Conservation (phyloP, 257 asterid genomes). For the Asclepias syriaca region DNA sequence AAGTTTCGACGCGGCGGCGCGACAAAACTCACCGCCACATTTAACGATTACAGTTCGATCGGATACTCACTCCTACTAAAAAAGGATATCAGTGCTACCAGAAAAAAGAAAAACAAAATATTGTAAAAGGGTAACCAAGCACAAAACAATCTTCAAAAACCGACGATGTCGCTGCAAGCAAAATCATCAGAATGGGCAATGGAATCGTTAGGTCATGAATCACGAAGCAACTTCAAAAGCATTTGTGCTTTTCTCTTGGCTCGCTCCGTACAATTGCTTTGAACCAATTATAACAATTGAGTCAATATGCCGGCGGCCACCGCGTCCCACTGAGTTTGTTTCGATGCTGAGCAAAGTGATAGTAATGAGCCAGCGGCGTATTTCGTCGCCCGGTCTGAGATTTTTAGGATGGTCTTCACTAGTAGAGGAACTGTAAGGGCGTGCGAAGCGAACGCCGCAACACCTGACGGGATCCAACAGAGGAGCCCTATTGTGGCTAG, state of each 20-base stretch:
- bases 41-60: background rate
- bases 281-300: slow-evolving; percentile 72
- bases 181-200: slow-evolving; percentile 57
- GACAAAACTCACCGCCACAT: slow-evolving; percentile 57
- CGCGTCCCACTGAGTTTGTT: slow-evolving; percentile 53
- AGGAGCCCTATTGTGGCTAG: slow-evolving; percentile 92
- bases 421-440: slow-evolving; percentile 78
- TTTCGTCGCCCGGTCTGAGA: slow-evolving; percentile 91
- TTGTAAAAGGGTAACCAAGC: background rate
- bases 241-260: slow-evolving; percentile 93
- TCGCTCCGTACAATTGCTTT: slow-evolving; percentile 89
- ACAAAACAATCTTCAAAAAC: slow-evolving; percentile 23
- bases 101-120: background rate
- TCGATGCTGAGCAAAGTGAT: slow-evolving; percentile 78
- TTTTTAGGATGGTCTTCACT: slow-evolving; percentile 61
- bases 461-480: slow-evolving; percentile 69
- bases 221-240: slow-evolving; percentile 71
- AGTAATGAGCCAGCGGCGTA: slow-evolving; percentile 93
- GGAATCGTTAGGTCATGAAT: slow-evolving; percentile 75
- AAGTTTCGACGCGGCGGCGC: slow-evolving; percentile 64
- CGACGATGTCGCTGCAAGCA: slow-evolving; percentile 72
- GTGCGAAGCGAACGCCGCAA: slow-evolving; percentile 65
- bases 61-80: too few relatives aligned
- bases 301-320: slow-evolving; percentile 78
- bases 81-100: background rate